Conservation (phyloP, 345 rosid species). For the Noccaea bulbosa region DNA sequence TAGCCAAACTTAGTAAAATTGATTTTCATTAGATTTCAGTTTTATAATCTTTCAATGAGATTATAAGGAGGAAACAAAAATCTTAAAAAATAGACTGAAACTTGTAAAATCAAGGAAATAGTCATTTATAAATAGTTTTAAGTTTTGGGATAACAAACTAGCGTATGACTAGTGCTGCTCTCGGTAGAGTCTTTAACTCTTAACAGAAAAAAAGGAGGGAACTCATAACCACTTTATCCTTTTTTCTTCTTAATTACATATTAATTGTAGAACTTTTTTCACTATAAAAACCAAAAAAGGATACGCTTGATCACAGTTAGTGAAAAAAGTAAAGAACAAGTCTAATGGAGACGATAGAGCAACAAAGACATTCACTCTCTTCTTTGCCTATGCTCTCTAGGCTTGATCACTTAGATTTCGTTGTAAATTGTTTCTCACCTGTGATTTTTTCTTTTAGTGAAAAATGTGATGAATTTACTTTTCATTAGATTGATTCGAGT, state of each 20-base stretch:
- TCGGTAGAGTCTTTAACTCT: neutral
- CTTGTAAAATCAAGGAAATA: no score
- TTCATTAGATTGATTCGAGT: neutral
- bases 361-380: slow-evolving; percentile 48
- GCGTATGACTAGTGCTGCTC: slow-evolving; percentile 41
- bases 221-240: slow-evolving; percentile 42
- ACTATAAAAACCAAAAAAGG: slow-evolving; percentile 6
- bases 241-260: slow-evolving; percentile 19
- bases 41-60: no score
- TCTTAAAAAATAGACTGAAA: no score
- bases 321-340: neutral
- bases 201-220: slow-evolving; percentile 46
- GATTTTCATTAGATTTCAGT: no score
- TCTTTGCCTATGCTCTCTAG: slow-evolving; percentile 61
- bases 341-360: slow-evolving; percentile 55
- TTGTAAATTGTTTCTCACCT: slow-evolving; percentile 43
- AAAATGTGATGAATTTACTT: neutral
- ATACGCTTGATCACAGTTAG: neutral
- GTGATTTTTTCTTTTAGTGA: neutral
- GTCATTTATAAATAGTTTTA: no score
- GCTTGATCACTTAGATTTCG: slow-evolving; percentile 76
- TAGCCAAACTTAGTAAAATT: no score
- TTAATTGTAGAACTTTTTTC: neutral
- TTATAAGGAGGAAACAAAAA: no score
- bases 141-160: slow-evolving; percentile 20